Percentiles rank a stretch among this genome's conserved stretches.
Evolutionary conservation across 108 stramenopile species (phyloP).

Genomic region (Cyclotella distinguenda): DNA sequence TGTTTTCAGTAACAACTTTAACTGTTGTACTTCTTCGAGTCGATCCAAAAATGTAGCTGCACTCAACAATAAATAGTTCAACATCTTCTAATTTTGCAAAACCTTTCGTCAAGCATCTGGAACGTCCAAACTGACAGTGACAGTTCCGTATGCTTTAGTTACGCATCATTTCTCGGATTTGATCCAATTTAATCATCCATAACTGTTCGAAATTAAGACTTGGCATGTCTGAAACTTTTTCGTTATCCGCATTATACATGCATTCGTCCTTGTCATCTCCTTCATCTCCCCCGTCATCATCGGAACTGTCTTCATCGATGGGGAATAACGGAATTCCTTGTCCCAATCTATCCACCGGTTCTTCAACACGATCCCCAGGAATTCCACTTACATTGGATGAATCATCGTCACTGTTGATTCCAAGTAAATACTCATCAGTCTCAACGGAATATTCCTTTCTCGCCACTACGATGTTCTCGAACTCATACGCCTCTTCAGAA

Average conservation of each 20-base stretch:
- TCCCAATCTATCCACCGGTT: not conserved
- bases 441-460: not conserved
- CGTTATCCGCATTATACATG: not conserved
- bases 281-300: not conserved
- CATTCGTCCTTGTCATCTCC: not conserved
- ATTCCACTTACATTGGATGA: not conserved
- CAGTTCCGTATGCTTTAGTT: not conserved
- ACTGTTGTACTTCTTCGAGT: no score
- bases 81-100: no score
- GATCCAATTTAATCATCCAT: slow-evolving; percentile 5
- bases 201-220: not conserved
- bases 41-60: no score
- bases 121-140: no score
- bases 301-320: not conserved
- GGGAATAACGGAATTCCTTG: not conserved
- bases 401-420: not conserved
- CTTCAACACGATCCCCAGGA: not conserved
- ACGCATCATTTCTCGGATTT: slow-evolving; percentile 7
- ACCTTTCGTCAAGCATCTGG: no score
- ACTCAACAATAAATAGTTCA: no score
- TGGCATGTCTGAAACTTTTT: not conserved
- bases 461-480: no score
- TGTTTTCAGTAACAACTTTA: no score
- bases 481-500: no score
- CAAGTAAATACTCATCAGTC: not conserved